Evolutionary conservation across 169 alveolate species (phyloP).

Genomic region (Amoebophrya sp.): DNA sequence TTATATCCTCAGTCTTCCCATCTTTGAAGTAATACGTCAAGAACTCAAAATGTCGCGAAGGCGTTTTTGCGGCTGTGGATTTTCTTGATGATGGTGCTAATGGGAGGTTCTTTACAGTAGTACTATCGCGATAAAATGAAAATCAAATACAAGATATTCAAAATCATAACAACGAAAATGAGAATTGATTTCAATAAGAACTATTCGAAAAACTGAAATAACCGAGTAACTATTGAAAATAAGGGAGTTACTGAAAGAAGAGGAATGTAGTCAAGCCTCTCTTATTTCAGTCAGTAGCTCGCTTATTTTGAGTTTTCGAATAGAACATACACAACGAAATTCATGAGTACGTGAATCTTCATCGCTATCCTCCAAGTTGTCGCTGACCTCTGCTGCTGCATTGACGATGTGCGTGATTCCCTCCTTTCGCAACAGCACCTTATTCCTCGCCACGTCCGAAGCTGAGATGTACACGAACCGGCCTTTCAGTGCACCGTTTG

Average conservation of each 20-base stretch:
- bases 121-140: too few species aligned
- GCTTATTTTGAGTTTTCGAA: too few species aligned
- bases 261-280: too few species aligned
- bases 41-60: background rate
- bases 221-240: too few species aligned
- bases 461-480: background rate
- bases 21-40: background rate
- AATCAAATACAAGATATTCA: too few species aligned
- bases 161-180: too few species aligned
- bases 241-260: too few species aligned
- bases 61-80: background rate
- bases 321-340: background rate
- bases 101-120: too few species aligned
- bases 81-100: too few species aligned
- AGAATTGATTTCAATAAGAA: too few species aligned
- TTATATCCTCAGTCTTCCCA: background rate
- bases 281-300: too few species aligned
- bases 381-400: background rate
- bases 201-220: too few species aligned
- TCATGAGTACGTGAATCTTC: background rate
- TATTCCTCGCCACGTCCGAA: background rate
- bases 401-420: constrained; percentile 6
- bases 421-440: background rate
- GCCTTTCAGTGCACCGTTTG: background rate
- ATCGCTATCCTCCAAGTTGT: background rate